phyloP scores from a whole-genome alignment of 192 early-diverging fungal genomes.

The Linnemannia exigua region DNA sequence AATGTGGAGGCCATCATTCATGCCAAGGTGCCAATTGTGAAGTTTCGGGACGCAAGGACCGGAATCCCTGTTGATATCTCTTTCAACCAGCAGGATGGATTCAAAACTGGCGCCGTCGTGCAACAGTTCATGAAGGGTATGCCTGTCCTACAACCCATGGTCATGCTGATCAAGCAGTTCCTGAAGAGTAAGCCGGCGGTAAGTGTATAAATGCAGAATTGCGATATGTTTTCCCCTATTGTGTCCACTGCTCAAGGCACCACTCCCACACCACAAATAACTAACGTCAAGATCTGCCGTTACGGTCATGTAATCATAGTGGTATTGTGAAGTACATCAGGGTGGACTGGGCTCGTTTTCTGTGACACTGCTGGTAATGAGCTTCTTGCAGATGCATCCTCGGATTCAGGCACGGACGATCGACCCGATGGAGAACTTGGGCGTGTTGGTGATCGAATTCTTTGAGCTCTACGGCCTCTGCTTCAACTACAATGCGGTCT shows the following conservation, averaged over 20 bases:
- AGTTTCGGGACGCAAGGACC: conserved; percentile 84
- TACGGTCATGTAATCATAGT: too few species aligned
- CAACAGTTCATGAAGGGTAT: conserved; percentile 68
- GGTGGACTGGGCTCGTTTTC: conserved; percentile 94
- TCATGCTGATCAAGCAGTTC: conserved; percentile 90
- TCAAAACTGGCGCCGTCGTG: conserved; percentile 70
- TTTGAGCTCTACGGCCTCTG: conserved; percentile 91
- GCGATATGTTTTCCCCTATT: too few species aligned
- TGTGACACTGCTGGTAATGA: conserved; percentile 79
- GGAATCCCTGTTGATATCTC: conserved; percentile 86
- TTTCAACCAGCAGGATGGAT: conserved; percentile 80
- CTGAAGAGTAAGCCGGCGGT: conserved; percentile 68
- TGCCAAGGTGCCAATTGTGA: conserved; percentile 90
- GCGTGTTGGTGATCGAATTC: conserved; percentile 91
- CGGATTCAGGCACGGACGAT: conserved; percentile 74
- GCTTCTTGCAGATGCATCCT: conserved; percentile 92
- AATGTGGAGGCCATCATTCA: conserved; percentile 69
- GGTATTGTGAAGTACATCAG: conserved; percentile 87
- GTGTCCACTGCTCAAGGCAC: too few species aligned
- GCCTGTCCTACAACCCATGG: conserved; percentile 76
- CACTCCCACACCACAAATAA: too few species aligned
- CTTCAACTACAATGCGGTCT: conserved; percentile 79
- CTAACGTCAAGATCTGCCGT: too few species aligned
- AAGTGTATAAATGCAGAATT: background rate
- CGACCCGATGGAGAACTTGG: conserved; percentile 80